Evolutionary conservation across 306 rosid genomes (phyloP).

Genomic region (Quercus berberidifolia): DNA sequence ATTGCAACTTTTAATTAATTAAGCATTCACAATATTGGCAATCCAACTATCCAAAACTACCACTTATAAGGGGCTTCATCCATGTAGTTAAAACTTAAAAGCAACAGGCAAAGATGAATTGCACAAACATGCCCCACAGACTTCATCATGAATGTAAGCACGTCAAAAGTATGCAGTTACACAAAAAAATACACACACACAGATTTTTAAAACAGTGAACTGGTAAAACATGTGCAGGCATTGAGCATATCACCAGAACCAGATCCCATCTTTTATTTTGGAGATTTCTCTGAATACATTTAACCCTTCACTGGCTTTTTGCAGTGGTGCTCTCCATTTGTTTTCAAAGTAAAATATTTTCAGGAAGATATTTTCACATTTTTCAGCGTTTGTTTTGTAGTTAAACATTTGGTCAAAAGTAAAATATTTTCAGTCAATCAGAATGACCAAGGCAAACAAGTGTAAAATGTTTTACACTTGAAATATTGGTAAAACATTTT

Average conservation of each 20-base stretch:
- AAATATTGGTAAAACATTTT: too few species aligned
- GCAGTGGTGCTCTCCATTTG: not conserved
- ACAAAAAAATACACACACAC: not conserved
- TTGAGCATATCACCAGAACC: conserved; percentile 1
- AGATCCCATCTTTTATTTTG: not conserved
- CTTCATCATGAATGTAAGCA: not conserved
- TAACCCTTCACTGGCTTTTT: conserved; percentile 2
- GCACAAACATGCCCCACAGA: not conserved
- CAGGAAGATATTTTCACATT: too few species aligned
- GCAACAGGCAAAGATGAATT: not conserved
- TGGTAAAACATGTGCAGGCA: not conserved
- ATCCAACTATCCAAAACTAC: not conserved
- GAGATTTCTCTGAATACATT: conserved; percentile 15
- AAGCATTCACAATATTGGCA: not conserved
- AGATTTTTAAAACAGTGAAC: too few species aligned
- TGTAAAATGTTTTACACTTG: too few species aligned
- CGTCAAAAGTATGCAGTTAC: not conserved
- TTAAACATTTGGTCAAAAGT: too few species aligned
- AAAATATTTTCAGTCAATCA: too few species aligned
- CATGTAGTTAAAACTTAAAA: not conserved
- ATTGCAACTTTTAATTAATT: not conserved
- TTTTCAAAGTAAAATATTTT: too few species aligned
- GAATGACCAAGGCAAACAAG: too few species aligned
- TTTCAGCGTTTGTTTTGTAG: too few species aligned
- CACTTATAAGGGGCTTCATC: not conserved